Base-by-base conservation (phyloP, 2,329 filamentous ascomycete species). In the Canariomyces notabilis region DNA sequence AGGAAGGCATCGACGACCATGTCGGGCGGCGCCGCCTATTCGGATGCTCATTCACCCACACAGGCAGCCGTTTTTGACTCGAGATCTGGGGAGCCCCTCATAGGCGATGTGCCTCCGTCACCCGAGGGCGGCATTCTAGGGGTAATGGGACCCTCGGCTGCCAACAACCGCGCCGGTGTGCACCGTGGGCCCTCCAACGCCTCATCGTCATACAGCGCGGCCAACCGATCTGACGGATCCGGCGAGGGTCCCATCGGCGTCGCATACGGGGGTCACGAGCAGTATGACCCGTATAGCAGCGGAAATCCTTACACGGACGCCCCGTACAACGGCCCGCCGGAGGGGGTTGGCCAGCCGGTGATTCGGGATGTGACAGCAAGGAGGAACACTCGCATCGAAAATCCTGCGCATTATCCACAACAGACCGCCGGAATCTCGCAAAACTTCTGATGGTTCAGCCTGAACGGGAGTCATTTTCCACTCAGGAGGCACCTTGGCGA, bases 401-500 rank as follows among this genome's bases (percentile, higher is more conserved):
- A 85, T 63, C 85, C 89, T 2, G 80, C 87, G 36, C 87, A 93
- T 52, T 94, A 87, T 60, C 90, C 91, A 9, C 88, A 94, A 62
- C 89, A 95, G 71, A 95, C 87, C 59, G 88, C 88, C 32, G 93
- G 93, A 49, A 96, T 98, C 60, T 87, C 93, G 23, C 93, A 97
- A 69, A 98, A 98, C 67, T 98, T 98, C 61, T 97, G 79, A 65
- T 37, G 4, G 3, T 6, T 19, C 12, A 9, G 16, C 3, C 8
- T 37, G 37, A 26, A 42, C n/a, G 7, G 23, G 23, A 14, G 29
- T 21, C 46, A 36, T 31, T 26, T 43, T 26, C 37, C 14, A 14
- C 6, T 31, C 38, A 21, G 26, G 23, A 36, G 34, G n/a, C 21
- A 37, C 23, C 14, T 4, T 29, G 9, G 22, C 34, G 20, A 35